A percentile compares a stretch with the other conserved stretches of the same genome.
Evolutionary conservation across 176 grass and related monocot species (phyloP).

Genomic region (Secale cereale): DNA sequence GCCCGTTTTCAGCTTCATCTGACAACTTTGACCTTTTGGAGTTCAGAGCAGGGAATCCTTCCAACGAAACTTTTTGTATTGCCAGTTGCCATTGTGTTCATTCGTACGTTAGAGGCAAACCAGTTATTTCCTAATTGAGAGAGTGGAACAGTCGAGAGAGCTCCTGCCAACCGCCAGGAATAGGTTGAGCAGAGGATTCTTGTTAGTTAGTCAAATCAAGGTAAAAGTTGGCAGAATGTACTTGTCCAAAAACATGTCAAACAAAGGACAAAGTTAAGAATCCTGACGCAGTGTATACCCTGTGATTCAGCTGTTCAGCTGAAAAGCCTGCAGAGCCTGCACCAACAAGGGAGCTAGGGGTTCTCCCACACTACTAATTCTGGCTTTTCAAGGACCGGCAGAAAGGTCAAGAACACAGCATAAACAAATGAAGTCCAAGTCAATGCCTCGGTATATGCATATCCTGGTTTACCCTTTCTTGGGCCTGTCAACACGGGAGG

Average conservation of each 20-base stretch:
- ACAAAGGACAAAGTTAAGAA: not conserved
- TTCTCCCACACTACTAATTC: not conserved
- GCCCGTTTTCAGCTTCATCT: not conserved
- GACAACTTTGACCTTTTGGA: not conserved
- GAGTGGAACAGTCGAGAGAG: not conserved
- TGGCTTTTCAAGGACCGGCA: not conserved
- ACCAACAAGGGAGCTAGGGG: not conserved
- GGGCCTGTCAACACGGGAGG: not conserved
- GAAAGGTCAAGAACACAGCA: not conserved
- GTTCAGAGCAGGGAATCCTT: not conserved
- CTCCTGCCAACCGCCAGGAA: not conserved
- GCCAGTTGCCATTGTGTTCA: not conserved
- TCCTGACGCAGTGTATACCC: not conserved
- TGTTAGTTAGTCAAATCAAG: not conserved
- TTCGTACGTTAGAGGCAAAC: not conserved
- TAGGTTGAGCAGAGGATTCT: constrained; percentile 24
- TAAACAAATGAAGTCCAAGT: not conserved
- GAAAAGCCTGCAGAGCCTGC: not conserved
- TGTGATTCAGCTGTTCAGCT: not conserved
- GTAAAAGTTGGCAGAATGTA: not conserved
- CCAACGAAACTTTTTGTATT: not conserved
- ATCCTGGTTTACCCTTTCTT: not conserved
- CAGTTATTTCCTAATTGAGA: not conserved
- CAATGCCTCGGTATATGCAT: not conserved
- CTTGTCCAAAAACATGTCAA: too few species aligned